phyloP scores from a whole-genome alignment of 257 asterid species.

The Solanum virginianum region DNA sequence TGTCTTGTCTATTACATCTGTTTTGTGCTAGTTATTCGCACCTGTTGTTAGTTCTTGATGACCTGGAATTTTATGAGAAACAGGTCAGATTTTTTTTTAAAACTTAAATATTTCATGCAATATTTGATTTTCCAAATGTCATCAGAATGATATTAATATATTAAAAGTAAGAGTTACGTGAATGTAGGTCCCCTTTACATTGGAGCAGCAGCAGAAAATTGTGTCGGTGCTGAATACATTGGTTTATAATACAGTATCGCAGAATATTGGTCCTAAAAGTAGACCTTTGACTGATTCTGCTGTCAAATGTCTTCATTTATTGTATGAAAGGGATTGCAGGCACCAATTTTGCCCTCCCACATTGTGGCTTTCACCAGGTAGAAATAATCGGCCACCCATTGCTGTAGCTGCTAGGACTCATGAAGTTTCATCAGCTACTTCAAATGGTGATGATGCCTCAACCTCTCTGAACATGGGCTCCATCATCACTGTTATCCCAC shows the following conservation, averaged over 20 bases:
- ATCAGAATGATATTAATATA: constrained; percentile 1
- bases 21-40: constrained; percentile 89
- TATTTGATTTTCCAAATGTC: not conserved
- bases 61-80: constrained; percentile 85
- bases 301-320: constrained; percentile 77
- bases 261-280: constrained; percentile 23
- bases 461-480: constrained; percentile 48
- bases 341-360: constrained; percentile 79
- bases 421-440: constrained; percentile 39
- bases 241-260: constrained; percentile 65
- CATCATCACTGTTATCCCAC: constrained; percentile 75
- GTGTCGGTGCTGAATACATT: constrained; percentile 67
- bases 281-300: constrained; percentile 67
- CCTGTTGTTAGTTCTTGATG: constrained; percentile 83
- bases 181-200: constrained; percentile 65
- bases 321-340: constrained; percentile 92
- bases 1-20: constrained; percentile 64
- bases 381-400: constrained; percentile 69
- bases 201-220: constrained; percentile 80
- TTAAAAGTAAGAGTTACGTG: not conserved
- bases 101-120: not conserved
- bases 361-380: constrained; percentile 95
- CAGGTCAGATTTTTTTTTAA: constrained; percentile 40
- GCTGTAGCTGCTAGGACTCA: constrained; percentile 94
- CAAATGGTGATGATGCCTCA: constrained; percentile 13